A percentile compares a stretch with the other conserved stretches of the same genome.
These are phyloP conservation scores for Alliaria petiolata DNA, from an alignment of 345 rosid genomes.

Conservation along the genomic window DNA sequence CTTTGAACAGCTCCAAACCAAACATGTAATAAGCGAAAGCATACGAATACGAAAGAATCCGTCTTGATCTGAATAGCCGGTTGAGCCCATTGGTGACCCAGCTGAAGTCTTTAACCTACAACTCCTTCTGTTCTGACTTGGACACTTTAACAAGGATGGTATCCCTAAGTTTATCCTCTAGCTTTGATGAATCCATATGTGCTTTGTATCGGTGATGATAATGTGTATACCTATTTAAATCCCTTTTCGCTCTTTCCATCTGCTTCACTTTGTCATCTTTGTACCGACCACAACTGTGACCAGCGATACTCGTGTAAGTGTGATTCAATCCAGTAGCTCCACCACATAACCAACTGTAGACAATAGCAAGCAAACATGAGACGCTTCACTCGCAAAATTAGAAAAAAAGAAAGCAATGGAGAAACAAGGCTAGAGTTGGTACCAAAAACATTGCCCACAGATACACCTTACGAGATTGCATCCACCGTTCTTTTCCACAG, in stretches of 20 bases:
- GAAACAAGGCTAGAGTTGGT: constrained; percentile 6
- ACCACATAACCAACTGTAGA: constrained; percentile 66
- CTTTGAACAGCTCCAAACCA: constrained; percentile 43
- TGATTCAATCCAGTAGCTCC: constrained; percentile 54
- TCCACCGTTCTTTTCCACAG: constrained; percentile 64
- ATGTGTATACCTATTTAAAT: constrained; percentile 47
- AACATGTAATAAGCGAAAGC: constrained; percentile 60
- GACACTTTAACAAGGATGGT: constrained; percentile 33
- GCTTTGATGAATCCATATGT: constrained; percentile 50
- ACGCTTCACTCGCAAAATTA: too few species aligned
- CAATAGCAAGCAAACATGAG: constrained; percentile 14
- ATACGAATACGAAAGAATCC: constrained; percentile 50
- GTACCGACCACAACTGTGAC: constrained; percentile 60
- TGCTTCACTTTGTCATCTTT: constrained; percentile 35
- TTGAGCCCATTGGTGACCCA: constrained; percentile 52
- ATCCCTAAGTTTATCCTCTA: constrained; percentile 45
- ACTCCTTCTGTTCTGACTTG: constrained; percentile 34
- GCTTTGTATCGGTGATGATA: constrained; percentile 55
- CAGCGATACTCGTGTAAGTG: constrained; percentile 34
- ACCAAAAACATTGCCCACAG: constrained; percentile 66
- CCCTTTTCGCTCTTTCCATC: constrained; percentile 37
- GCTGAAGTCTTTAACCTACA: constrained; percentile 43
- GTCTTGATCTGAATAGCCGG: constrained; percentile 48
- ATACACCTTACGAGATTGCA: constrained; percentile 61
- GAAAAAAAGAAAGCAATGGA: too few species aligned